phyloP scores from a whole-genome alignment of 2,329 filamentous ascomycete species.

The Tolypocladium amazonense region DNA sequence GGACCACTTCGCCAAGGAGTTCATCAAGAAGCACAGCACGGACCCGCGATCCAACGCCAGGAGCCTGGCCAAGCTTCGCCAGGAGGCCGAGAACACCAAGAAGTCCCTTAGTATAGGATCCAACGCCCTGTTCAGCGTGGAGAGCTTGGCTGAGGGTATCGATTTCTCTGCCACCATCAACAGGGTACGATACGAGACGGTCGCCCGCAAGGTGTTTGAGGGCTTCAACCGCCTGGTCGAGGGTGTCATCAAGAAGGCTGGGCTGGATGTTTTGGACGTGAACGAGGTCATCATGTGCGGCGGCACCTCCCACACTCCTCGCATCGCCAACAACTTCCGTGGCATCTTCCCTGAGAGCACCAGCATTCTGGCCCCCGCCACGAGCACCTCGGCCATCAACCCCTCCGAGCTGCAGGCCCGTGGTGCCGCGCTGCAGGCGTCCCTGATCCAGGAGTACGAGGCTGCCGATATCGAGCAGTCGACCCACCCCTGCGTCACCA shows the following conservation, averaged over 20 bases:
- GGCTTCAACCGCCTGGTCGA: slow-evolving; percentile 81
- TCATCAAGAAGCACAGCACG: slow-evolving; percentile 89
- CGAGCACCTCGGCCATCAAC: slow-evolving; percentile 70
- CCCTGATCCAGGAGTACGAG: slow-evolving; percentile 89
- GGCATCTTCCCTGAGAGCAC: slow-evolving; percentile 74
- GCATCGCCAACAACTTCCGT: slow-evolving; percentile 73
- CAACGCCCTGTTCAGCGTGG: slow-evolving; percentile 86
- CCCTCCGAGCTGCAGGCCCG: slow-evolving; percentile 82
- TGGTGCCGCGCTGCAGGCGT: slow-evolving; percentile 91
- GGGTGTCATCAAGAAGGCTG: slow-evolving; percentile 81
- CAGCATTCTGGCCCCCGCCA: slow-evolving; percentile 71
- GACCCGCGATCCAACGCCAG: slow-evolving; percentile 76
- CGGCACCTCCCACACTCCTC: slow-evolving; percentile 86
- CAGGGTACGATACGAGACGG: slow-evolving; percentile 82
- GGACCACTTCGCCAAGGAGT: slow-evolving; percentile 97
- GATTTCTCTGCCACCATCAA: slow-evolving; percentile 92
- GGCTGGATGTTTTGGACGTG: slow-evolving; percentile 82
- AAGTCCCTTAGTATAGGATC: slow-evolving; percentile 81
- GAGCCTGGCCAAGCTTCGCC: slow-evolving; percentile 81
- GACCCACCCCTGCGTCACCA: slow-evolving; percentile 89
- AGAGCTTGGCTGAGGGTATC: slow-evolving; percentile 77
- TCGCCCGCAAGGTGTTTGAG: slow-evolving; percentile 76
- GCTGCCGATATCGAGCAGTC: slow-evolving; percentile 89
- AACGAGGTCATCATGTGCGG: slow-evolving; percentile 92
- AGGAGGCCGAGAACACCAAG: slow-evolving; percentile 85